phyloP scores from a whole-genome alignment of 73 alveolate genomes.

The Tetrahymena malaccensis region DNA sequence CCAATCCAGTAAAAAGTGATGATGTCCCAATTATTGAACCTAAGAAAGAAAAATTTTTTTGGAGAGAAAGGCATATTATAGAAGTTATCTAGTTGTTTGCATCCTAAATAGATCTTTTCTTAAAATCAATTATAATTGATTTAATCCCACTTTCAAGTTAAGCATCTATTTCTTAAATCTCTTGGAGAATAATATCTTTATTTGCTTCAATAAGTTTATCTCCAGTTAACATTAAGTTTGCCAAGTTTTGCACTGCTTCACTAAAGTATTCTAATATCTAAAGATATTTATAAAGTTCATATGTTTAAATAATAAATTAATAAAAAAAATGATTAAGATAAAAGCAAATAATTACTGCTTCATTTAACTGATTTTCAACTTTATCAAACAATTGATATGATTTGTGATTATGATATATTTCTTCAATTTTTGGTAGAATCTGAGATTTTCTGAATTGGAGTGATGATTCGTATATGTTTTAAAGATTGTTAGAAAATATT shows the following conservation, averaged over 20 bases:
- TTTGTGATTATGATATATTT: background rate
- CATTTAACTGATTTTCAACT: background rate
- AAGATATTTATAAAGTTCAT: background rate
- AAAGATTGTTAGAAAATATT: background rate
- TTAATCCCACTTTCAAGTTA: background rate
- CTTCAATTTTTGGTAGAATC: background rate
- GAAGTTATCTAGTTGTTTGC: background rate
- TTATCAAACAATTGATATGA: background rate
- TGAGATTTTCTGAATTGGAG: background rate
- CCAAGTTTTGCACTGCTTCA: background rate
- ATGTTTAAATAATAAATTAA: background rate
- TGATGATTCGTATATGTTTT: background rate
- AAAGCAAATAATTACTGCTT: background rate
- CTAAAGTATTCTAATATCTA: background rate
- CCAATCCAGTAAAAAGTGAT: background rate
- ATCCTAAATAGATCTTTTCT: background rate
- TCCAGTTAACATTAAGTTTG: background rate
- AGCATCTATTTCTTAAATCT: background rate
- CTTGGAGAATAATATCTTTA: background rate
- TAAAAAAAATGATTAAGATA: background rate
- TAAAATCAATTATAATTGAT: background rate
- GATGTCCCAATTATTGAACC: background rate
- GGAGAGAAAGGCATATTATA: background rate
- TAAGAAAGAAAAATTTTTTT: background rate
- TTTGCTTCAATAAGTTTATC: background rate